These are phyloP conservation scores for Ophiosphaerella narmari DNA, from an alignment of 2,329 filamentous ascomycete species.

Conservation along the genomic window DNA sequence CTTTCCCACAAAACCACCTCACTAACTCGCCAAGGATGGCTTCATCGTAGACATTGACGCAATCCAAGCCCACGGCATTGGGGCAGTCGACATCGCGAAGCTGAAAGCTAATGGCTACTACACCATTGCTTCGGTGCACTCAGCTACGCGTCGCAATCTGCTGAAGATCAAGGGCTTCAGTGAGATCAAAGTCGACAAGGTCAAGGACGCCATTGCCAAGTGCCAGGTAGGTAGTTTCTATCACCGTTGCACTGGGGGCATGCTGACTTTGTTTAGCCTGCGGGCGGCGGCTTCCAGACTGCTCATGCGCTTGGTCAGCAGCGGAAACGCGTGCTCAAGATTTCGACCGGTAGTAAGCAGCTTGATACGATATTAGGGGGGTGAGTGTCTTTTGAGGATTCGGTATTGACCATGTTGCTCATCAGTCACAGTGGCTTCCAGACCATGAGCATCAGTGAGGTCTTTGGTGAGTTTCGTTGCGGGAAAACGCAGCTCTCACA, in stretches of 20 bases:
- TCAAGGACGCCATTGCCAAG: constrained; percentile 69
- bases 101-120: constrained; percentile 66
- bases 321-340: constrained; percentile 66
- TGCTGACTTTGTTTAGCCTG: constrained; percentile 52
- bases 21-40: constrained; percentile 45
- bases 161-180: constrained; percentile 72
- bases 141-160: constrained; percentile 63
- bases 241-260: not conserved
- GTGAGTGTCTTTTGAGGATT: constrained; percentile 40
- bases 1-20: not conserved
- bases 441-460: constrained; percentile 71
- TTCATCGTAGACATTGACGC: constrained; percentile 70
- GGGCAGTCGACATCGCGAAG: constrained; percentile 68
- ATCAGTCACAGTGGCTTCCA: constrained; percentile 62
- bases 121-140: constrained; percentile 66
- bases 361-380: constrained; percentile 68
- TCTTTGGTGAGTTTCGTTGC: constrained; percentile 66
- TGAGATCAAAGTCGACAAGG: constrained; percentile 71
- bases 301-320: constrained; percentile 67
- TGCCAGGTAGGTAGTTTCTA: constrained; percentile 54
- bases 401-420: constrained; percentile 2
- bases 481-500: constrained; percentile 73
- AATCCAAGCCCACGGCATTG: constrained; percentile 69
- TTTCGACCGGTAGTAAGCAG: constrained; percentile 72
- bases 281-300: constrained; percentile 66